Conservation (phyloP, 306 rosid genomes). For the Argentina anserina region DNA sequence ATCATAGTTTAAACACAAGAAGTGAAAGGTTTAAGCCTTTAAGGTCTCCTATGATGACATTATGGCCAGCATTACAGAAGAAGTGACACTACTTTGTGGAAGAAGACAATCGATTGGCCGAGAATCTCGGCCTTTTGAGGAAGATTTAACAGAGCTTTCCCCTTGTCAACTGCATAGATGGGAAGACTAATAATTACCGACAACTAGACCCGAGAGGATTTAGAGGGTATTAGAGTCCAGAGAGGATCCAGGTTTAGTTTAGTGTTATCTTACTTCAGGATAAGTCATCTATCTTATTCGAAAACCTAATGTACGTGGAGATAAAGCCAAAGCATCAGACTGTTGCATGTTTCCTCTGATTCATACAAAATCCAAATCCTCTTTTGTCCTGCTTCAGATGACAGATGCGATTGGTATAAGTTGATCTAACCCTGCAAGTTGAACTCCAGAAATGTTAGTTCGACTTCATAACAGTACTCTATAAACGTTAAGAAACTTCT, state of each 20-base stretch:
- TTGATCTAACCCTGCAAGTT: not conserved
- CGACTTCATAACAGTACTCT: not conserved
- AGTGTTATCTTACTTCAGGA: slow-evolving; percentile 20
- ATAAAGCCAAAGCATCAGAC: slow-evolving; percentile 17
- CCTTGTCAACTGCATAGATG: slow-evolving; percentile 20
- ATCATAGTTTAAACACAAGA: slow-evolving; percentile 14
- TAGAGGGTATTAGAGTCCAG: slow-evolving; percentile 9
- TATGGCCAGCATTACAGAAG: slow-evolving; percentile 19
- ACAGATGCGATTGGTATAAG: not conserved
- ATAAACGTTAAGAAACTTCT: not conserved
- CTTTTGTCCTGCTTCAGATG: slow-evolving; percentile 1
- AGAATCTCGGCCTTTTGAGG: slow-evolving; percentile 43
- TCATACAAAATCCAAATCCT: slow-evolving; percentile 18
- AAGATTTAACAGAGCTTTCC: slow-evolving; percentile 7
- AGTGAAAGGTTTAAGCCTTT: slow-evolving; percentile 26
- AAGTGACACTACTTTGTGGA: slow-evolving; percentile 29
- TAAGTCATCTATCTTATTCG: slow-evolving; percentile 21
- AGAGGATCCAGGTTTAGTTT: slow-evolving; percentile 14
- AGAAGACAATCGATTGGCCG: slow-evolving; percentile 34
- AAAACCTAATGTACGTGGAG: slow-evolving; percentile 12
- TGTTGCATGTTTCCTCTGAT: slow-evolving; percentile 20
- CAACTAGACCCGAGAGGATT: slow-evolving; percentile 20
- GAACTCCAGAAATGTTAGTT: not conserved
- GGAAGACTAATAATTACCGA: slow-evolving; percentile 25
- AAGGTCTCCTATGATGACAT: slow-evolving; percentile 10